phyloP scores from a whole-genome alignment of 345 rosid species.

The Eucalyptus tenuipes region DNA sequence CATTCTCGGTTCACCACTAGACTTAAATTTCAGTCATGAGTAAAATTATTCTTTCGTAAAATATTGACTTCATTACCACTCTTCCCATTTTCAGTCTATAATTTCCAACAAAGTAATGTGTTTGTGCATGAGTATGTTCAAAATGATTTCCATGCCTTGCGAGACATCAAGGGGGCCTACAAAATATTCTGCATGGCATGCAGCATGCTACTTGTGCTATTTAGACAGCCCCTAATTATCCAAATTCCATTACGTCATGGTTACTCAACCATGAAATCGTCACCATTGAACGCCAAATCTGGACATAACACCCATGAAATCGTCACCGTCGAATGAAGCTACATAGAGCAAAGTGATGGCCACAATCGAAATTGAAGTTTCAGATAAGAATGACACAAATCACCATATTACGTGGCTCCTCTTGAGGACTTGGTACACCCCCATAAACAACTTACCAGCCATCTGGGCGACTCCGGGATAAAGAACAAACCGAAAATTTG shows the following conservation, averaged over 20 bases:
- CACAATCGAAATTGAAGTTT: not conserved
- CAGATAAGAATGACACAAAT: not conserved
- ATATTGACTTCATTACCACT: not conserved
- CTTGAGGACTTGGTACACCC: not conserved
- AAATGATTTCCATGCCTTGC: too few relatives aligned
- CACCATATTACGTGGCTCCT: not conserved
- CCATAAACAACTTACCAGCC: conserved; percentile 17
- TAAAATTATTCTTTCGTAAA: not conserved
- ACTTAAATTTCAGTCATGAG: not conserved
- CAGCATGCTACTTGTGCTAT: not conserved
- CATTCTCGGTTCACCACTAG: not conserved
- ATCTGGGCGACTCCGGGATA: conserved; percentile 42
- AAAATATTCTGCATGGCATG: not conserved
- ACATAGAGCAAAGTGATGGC: not conserved
- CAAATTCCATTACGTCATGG: not conserved
- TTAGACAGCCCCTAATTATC: not conserved
- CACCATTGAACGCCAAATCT: not conserved
- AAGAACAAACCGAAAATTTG: conserved; percentile 18
- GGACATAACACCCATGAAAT: not conserved
- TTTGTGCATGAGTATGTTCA: too few relatives aligned
- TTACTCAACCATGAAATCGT: not conserved
- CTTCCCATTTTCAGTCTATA: not conserved
- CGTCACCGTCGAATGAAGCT: not conserved
- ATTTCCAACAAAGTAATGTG: too few relatives aligned
- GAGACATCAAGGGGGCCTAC: too few relatives aligned